A percentile compares a stretch with the other conserved stretches of the same genome.
Conservation (phyloP, 495 filamentous ascomycete species). For the Neurospora sp. region DNA sequence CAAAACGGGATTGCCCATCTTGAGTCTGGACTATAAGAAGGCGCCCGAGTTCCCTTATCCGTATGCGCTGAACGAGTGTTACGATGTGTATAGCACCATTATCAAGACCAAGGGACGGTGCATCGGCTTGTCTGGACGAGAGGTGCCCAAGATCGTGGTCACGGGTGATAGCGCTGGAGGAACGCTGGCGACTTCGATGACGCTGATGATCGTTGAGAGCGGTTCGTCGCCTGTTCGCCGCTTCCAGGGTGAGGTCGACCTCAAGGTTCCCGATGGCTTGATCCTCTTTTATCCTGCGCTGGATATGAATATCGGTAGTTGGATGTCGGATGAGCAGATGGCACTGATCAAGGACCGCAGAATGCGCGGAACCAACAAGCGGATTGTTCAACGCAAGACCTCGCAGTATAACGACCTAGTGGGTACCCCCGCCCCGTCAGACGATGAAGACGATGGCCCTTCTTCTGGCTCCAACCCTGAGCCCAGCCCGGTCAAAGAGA, state of each 20-base stretch:
- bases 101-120: conserved; percentile 68
- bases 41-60: conserved; percentile 94
- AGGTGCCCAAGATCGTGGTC: conserved; percentile 63
- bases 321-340: conserved; percentile 99
- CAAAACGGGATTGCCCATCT: conserved; percentile 68
- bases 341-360: conserved; percentile 77
- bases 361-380: conserved; percentile 63
- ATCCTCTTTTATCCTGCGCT: conserved; percentile 82
- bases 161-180: conserved; percentile 91
- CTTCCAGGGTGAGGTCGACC: conserved; percentile 45
- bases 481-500: conserved; percentile 3
- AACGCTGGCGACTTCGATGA: conserved; percentile 73
- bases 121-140: conserved; percentile 67
- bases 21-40: conserved; percentile 90
- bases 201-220: conserved; percentile 79
- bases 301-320: conserved; percentile 95
- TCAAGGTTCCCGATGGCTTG: conserved; percentile 73
- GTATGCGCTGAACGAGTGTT: conserved; percentile 91
- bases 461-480: conserved; percentile 8
- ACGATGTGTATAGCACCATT: conserved; percentile 82
- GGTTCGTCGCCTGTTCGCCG: conserved; percentile 43
- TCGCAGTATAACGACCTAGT: conserved; percentile 46
- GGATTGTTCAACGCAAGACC: conserved; percentile 67
- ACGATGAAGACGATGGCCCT: conserved; percentile 44
- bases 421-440: conserved; percentile 57